phyloP scores from a whole-genome alignment of 1,139 yeast species.

The Scheffersomyces quercinus region DNA sequence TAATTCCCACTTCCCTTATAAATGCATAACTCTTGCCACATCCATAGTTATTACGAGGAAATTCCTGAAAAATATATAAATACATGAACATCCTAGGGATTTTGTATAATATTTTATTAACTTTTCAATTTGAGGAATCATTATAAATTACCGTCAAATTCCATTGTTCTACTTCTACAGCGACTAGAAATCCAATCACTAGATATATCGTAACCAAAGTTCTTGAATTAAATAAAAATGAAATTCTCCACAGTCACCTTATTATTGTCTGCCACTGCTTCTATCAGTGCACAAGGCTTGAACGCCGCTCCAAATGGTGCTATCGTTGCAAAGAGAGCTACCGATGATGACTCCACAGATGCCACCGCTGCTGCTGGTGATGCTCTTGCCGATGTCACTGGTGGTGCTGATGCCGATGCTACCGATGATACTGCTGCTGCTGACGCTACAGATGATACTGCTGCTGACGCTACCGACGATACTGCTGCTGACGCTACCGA shows the following conservation, averaged over 20 bases:
- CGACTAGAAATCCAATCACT: not conserved
- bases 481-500: not conserved
- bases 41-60: slow-evolving; percentile 14
- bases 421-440: not conserved
- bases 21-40: slow-evolving; percentile 12
- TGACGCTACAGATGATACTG: not conserved
- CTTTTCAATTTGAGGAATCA: too few relatives aligned
- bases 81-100: too few relatives aligned
- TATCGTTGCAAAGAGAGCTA: slow-evolving; percentile 1
- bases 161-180: too few relatives aligned
- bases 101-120: too few relatives aligned
- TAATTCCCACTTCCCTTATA: too few relatives aligned
- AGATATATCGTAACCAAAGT: too few relatives aligned
- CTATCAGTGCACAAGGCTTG: slow-evolving; percentile 11
- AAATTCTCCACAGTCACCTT: slow-evolving; percentile 15
- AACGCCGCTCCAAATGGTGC: slow-evolving; percentile 1
- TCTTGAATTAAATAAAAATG: slow-evolving; percentile 8
- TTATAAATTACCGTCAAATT: too few relatives aligned
- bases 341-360: not conserved
- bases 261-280: slow-evolving; percentile 13
- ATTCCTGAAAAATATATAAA: slow-evolving; percentile 15
- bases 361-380: too few relatives aligned
- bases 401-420: not conserved
- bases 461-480: not conserved
- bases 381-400: too few relatives aligned